Evolutionary conservation across 345 rosid species (phyloP), one percentile per base, ranked within the genome.

Genomic region (Melaleuca alternifolia): DNA sequence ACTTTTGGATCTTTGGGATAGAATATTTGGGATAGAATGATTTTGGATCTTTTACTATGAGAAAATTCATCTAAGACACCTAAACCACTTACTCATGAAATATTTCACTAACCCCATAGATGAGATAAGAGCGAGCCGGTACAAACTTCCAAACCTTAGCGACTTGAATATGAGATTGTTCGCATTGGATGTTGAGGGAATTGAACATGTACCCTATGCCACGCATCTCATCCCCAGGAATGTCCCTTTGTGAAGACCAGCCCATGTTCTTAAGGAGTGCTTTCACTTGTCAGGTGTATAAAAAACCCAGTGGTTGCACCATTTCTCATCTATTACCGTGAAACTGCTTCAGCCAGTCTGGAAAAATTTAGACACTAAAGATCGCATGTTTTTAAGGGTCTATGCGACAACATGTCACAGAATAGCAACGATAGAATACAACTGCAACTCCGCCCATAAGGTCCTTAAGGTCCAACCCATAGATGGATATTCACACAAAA

Each of bases 401-500:
- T 71, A 71, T 18, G 48, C 12, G 1, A 71, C 48, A 33, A 33
- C 5, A 18, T 16, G 5, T 8, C 4, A 2, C 13, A 0, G 10
- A 6, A 71, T 33, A 8, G 11, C 23, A 4, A 71, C 0, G 0
- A 18, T 71, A 30, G 28, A 41, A 7, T n/a, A n/a, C n/a, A n/a
- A n/a, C n/a, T n/a, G n/a, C n/a, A n/a, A n/a, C n/a, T n/a, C n/a
- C n/a, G n/a, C n/a, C n/a, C n/a, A n/a, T n/a, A n/a, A n/a, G n/a
- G n/a, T n/a, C n/a, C n/a, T n/a, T n/a, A n/a, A n/a, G n/a, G n/a
- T n/a, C n/a, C n/a, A n/a, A n/a, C n/a, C n/a, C n/a, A n/a, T n/a
- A n/a, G n/a, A n/a, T n/a, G n/a, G n/a, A n/a, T n/a, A n/a, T n/a
- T n/a, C n/a, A 71, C 5, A 33, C 24, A 9, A 24, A 65, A 65